phyloP scores from a whole-genome alignment of 495 filamentous ascomycete genomes.

The Lepidopterella palustris region DNA sequence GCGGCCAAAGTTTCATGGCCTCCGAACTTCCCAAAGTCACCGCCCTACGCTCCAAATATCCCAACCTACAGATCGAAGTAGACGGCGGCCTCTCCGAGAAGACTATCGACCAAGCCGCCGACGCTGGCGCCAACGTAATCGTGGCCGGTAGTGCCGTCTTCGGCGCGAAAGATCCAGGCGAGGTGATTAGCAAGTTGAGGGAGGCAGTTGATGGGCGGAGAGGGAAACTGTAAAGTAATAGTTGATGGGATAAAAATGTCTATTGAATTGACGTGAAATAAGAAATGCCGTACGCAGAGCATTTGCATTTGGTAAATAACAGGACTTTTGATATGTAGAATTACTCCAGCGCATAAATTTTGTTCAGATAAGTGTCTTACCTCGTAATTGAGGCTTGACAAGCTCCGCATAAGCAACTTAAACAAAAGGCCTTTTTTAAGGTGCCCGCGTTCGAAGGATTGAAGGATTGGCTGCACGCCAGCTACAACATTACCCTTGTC shows the following conservation, averaged over 20 bases:
- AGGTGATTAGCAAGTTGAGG: conserved; percentile 74
- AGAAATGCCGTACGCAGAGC: no score
- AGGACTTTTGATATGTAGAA: no score
- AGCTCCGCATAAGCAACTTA: no score
- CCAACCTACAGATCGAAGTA: conserved; percentile 91
- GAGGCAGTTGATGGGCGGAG: conserved; percentile 64
- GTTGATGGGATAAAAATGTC: neutral
- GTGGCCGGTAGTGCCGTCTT: conserved; percentile 97
- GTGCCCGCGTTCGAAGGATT: no score
- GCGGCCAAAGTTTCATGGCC: conserved; percentile 97
- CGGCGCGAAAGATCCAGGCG: conserved; percentile 77
- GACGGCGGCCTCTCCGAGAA: conserved; percentile 83
- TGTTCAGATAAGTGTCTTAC: no score
- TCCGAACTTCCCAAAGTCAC: conserved; percentile 89
- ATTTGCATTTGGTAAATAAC: no score
- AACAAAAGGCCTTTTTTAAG: no score
- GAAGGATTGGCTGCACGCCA: no score
- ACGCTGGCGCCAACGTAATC: conserved; percentile 95
- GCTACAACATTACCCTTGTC: no score
- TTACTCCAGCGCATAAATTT: no score
- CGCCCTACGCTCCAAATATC: conserved; percentile 75
- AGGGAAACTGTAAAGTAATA: conserved; percentile 20
- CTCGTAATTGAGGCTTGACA: no score
- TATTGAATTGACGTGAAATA: neutral
- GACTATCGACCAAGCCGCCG: conserved; percentile 90